These are phyloP conservation scores for Golubevia sp. DNA, from an alignment of 1,284 basidiomycete genomes.

Conservation along the genomic window DNA sequence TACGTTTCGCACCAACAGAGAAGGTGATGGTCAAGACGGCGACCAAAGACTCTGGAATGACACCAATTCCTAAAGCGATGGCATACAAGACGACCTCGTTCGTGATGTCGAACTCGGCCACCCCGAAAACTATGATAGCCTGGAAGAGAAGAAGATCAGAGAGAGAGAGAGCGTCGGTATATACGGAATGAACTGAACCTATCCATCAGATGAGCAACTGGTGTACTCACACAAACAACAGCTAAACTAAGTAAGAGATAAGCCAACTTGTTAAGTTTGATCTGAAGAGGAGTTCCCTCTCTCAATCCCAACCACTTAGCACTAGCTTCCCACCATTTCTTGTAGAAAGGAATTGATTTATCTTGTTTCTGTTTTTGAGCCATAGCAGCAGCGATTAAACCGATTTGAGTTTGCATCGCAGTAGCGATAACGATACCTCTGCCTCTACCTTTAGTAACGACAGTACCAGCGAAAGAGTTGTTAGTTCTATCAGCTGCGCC, in stretches of 20 bases:
- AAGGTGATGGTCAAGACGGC: slow-evolving; percentile 59
- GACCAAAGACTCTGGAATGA: slow-evolving; percentile 62
- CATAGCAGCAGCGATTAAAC: slow-evolving; percentile 46
- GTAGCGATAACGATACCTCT: slow-evolving; percentile 43
- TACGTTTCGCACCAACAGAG: slow-evolving; percentile 48
- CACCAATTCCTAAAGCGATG: slow-evolving; percentile 57
- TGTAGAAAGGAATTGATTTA: slow-evolving; percentile 14
- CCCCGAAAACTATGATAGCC: slow-evolving; percentile 69
- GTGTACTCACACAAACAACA: slow-evolving; percentile 66
- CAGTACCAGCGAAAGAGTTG: slow-evolving; percentile 38
- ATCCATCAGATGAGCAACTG: too few relatives aligned
- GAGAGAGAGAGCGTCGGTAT: too few relatives aligned
- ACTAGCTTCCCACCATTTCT: slow-evolving; percentile 28
- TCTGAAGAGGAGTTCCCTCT: slow-evolving; percentile 69
- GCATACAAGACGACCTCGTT: slow-evolving; percentile 66
- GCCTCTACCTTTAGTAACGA: slow-evolving; percentile 48
- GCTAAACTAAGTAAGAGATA: slow-evolving; percentile 69
- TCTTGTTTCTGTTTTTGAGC: slow-evolving; percentile 19
- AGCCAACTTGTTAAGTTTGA: slow-evolving; percentile 70
- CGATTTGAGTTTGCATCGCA: slow-evolving; percentile 43
- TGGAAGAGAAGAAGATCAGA: too few relatives aligned
- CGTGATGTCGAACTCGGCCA: slow-evolving; percentile 62
- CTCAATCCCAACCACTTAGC: slow-evolving; percentile 63
- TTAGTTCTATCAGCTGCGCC: slow-evolving; percentile 33
- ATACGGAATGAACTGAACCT: too few relatives aligned